Conservation (phyloP, 2,329 filamentous ascomycete species). For the Ophiostoma sp. region DNA sequence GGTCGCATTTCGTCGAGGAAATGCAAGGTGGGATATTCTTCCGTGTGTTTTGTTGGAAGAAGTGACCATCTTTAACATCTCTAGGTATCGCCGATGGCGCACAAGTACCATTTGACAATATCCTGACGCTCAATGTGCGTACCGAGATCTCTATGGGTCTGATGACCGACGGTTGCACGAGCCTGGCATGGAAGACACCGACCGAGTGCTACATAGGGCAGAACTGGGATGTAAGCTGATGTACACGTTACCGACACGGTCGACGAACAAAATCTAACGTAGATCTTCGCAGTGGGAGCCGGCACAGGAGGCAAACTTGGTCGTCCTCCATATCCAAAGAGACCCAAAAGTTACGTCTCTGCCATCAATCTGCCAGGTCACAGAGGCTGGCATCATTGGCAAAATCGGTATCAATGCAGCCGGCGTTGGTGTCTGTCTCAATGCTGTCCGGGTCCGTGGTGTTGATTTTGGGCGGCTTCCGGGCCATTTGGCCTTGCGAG, state of each 20-base stretch:
- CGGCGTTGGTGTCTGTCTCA: constrained; percentile 61
- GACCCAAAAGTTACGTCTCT: constrained; percentile 26
- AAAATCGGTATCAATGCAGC: constrained; percentile 64
- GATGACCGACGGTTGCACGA: constrained; percentile 59
- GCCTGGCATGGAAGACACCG: constrained; percentile 47
- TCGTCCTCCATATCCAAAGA: constrained; percentile 12
- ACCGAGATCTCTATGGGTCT: constrained; percentile 60
- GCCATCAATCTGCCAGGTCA: constrained; percentile 56
- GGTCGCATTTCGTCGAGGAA: constrained; percentile 36
- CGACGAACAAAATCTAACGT: not conserved
- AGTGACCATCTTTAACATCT: not conserved
- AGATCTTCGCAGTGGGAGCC: not conserved
- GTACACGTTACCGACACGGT: not conserved
- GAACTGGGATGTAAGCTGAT: constrained; percentile 54
- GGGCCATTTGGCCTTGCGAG: constrained; percentile 51
- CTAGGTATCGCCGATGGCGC: constrained; percentile 55
- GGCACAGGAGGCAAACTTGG: not conserved
- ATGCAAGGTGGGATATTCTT: constrained; percentile 35
- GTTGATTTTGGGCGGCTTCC: constrained; percentile 54
- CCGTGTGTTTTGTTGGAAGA: not conserved
- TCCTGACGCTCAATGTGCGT: constrained; percentile 58
- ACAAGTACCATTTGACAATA: constrained; percentile 46
- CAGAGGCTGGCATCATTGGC: constrained; percentile 61
- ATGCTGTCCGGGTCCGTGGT: constrained; percentile 60
- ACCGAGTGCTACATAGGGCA: constrained; percentile 46